Evolutionary conservation across 1,139 yeast species (phyloP).

Genomic region (Taphrina flavorubra): DNA sequence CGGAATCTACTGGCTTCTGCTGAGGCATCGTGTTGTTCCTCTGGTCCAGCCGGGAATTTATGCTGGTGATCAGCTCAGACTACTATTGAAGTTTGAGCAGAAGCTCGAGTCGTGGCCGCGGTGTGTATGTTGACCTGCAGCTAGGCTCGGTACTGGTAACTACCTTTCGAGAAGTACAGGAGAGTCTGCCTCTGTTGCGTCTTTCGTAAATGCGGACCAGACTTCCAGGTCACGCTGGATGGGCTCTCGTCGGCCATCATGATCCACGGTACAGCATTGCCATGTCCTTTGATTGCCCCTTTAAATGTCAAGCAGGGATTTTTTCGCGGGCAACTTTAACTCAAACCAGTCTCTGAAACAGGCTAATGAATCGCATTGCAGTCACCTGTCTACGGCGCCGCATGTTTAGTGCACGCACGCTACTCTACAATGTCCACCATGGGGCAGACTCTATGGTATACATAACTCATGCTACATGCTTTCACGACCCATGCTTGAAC

Average conservation of each 20-base stretch:
- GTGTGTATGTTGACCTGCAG: too few relatives aligned
- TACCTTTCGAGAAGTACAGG: too few relatives aligned
- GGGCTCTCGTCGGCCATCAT: neutral
- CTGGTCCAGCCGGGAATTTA: neutral
- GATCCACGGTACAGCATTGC: neutral
- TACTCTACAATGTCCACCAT: neutral
- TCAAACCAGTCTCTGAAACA: neutral
- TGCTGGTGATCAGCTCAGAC: neutral
- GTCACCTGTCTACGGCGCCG: neutral
- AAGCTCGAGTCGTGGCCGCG: too few relatives aligned
- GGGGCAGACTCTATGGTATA: neutral
- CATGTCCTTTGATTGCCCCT: neutral
- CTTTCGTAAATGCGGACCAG: too few relatives aligned
- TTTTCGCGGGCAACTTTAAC: neutral
- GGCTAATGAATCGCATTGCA: neutral
- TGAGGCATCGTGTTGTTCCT: neutral
- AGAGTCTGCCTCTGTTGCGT: too few relatives aligned
- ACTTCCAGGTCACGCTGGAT: too few relatives aligned
- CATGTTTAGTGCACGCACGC: neutral
- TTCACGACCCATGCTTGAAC: neutral
- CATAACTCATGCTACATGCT: neutral
- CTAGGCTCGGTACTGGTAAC: too few relatives aligned
- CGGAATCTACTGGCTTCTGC: neutral
- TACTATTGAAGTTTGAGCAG: too few relatives aligned
- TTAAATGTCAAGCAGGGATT: neutral